phyloP scores from a whole-genome alignment of 441 rosid species.

The Melastoma candidum region DNA sequence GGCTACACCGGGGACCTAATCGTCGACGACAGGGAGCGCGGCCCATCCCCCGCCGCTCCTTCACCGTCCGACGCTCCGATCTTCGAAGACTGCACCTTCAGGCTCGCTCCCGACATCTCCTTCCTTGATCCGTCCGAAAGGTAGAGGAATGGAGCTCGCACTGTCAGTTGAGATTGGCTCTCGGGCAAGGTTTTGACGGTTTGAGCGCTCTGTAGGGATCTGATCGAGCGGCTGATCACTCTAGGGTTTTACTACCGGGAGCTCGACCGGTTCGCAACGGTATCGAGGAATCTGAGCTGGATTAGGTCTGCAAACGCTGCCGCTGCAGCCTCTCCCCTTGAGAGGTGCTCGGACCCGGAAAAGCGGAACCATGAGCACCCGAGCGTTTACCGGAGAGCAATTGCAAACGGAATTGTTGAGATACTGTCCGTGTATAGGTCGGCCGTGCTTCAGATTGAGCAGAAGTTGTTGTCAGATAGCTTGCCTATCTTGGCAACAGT shows the following conservation, averaged over 20 bases:
- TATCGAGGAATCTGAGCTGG: slow-evolving; percentile 83
- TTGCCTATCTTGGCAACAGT: slow-evolving; percentile 75
- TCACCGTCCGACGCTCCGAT: slow-evolving; percentile 48
- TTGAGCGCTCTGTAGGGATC: slow-evolving; percentile 40
- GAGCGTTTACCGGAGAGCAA: slow-evolving; percentile 77
- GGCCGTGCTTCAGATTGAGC: slow-evolving; percentile 91
- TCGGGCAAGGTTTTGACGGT: background rate
- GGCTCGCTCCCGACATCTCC: slow-evolving; percentile 88
- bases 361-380: slow-evolving; percentile 29
- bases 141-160: slow-evolving; percentile 23
- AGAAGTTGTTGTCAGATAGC: slow-evolving; percentile 64
- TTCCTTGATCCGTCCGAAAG: slow-evolving; percentile 81
- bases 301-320: slow-evolving; percentile 36
- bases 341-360: slow-evolving; percentile 38
- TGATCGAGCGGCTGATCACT: slow-evolving; percentile 68
- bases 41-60: slow-evolving; percentile 41
- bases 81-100: slow-evolving; percentile 61
- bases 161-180: background rate
- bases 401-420: slow-evolving; percentile 92
- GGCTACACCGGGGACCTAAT: slow-evolving; percentile 96
- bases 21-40: slow-evolving; percentile 77
- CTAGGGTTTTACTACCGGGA: slow-evolving; percentile 89
- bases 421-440: slow-evolving; percentile 76
- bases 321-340: slow-evolving; percentile 30
- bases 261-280: slow-evolving; percentile 72